Conservation (phyloP, 768 basidiomycete species). For the Lactarius quietus region DNA sequence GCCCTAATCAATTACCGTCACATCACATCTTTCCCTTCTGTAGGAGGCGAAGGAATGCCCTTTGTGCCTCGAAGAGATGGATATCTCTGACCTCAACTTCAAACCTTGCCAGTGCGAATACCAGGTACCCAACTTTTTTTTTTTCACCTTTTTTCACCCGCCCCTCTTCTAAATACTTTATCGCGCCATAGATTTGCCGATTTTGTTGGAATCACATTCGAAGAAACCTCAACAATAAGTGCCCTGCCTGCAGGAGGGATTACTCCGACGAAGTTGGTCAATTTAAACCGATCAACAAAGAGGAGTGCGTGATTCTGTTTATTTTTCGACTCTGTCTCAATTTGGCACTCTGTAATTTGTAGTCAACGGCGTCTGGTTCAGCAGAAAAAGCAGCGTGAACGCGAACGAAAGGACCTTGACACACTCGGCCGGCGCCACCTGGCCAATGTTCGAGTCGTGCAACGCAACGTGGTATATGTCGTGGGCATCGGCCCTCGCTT, state of each 20-base stretch:
- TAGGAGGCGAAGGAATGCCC: slow-evolving; percentile 98
- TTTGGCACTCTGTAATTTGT: slow-evolving; percentile 22
- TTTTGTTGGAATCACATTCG: slow-evolving; percentile 99
- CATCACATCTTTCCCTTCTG: no score
- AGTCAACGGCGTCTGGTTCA: slow-evolving; percentile 95
- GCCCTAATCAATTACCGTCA: background rate
- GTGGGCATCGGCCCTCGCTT: slow-evolving; percentile 92
- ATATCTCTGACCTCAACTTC: slow-evolving; percentile 98
- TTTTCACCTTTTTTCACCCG: slow-evolving; percentile 19
- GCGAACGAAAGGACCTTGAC: slow-evolving; percentile 94
- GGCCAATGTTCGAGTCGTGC: slow-evolving; percentile 93
- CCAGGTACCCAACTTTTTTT: slow-evolving; percentile 57
- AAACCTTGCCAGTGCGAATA: slow-evolving; percentile 99
- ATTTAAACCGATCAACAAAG: slow-evolving; percentile 91
- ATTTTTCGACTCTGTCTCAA: slow-evolving; percentile 1
- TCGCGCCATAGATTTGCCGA: slow-evolving; percentile 77
- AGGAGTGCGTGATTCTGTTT: slow-evolving; percentile 69
- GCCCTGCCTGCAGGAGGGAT: slow-evolving; percentile 91
- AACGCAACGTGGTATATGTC: slow-evolving; percentile 94
- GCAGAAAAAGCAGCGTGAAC: slow-evolving; percentile 92
- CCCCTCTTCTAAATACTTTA: slow-evolving; percentile 10
- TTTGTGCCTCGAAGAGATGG: slow-evolving; percentile 97
- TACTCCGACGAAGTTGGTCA: slow-evolving; percentile 93
- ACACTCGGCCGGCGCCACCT: slow-evolving; percentile 78
- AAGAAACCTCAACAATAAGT: slow-evolving; percentile 91